These are phyloP conservation scores for Nicotiana otophora DNA, from an alignment of 257 asterid genomes.

Conservation along the genomic window DNA sequence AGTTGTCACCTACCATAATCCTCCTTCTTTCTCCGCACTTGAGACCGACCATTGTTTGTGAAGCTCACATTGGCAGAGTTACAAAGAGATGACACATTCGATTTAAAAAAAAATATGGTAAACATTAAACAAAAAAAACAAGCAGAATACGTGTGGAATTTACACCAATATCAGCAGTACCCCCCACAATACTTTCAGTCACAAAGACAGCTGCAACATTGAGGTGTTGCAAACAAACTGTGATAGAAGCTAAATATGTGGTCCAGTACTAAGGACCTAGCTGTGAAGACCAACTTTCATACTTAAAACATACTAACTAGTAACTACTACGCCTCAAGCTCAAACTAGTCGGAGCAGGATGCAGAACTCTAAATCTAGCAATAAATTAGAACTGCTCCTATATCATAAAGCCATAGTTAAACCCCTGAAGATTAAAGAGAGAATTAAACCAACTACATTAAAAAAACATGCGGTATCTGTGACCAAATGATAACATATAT, in stretches of 20 bases:
- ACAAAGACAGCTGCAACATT: background rate
- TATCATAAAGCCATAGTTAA: background rate
- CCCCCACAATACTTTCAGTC: background rate
- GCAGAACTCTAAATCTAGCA: background rate
- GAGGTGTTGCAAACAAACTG: background rate
- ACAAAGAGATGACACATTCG: background rate
- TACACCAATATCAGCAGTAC: background rate
- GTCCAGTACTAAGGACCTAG: background rate
- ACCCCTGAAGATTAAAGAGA: background rate
- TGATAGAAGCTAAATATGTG: background rate
- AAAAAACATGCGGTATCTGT: background rate
- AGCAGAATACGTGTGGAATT: background rate
- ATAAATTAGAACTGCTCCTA: background rate
- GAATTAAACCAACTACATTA: background rate
- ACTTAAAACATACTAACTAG: background rate
- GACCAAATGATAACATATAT: background rate
- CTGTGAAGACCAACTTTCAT: background rate
- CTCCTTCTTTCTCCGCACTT: background rate
- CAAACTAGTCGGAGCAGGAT: background rate
- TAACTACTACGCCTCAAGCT: background rate
- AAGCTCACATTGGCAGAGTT: background rate
- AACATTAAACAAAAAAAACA: background rate
- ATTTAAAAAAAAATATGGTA: background rate
- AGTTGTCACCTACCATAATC: background rate
- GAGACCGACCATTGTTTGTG: background rate